Conservation (phyloP, 2,329 filamentous ascomycete species). For the Chaetomiaceae sp. region DNA sequence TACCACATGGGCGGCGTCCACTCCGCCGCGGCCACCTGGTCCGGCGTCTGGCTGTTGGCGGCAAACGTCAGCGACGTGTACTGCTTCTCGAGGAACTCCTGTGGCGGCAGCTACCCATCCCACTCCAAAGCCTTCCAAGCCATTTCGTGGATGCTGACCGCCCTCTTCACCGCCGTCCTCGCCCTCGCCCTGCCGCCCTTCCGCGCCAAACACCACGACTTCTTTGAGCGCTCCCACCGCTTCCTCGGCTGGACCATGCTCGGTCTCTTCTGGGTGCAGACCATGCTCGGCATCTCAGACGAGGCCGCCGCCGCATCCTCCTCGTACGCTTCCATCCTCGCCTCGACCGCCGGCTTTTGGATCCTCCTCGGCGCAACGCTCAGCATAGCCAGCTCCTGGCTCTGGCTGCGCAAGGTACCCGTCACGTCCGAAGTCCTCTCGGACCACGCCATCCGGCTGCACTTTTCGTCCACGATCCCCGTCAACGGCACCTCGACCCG, state of each 20-base stretch:
- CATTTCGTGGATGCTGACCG: conserved; percentile 44
- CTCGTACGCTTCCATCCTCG: conserved; percentile 18
- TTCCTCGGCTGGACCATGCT: conserved; percentile 66
- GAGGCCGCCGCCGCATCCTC: conserved; percentile 31
- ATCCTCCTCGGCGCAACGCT: conserved; percentile 51
- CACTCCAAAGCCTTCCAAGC: conserved; percentile 42
- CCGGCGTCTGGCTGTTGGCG: neutral
- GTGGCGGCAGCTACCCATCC: conserved; percentile 38
- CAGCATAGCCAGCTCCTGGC: conserved; percentile 56
- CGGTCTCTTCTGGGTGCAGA: conserved; percentile 29
- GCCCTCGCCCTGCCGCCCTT: conserved; percentile 55
- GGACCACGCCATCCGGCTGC: conserved; percentile 54
- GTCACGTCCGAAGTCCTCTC: conserved; percentile 55
- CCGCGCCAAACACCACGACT: conserved; percentile 60
- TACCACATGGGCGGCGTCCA: conserved; percentile 50
- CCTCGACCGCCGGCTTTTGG: conserved; percentile 42
- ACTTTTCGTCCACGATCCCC: conserved; percentile 52
- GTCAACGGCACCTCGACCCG: conserved; percentile 8
- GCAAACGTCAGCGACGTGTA: conserved; percentile 22
- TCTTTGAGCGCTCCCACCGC: conserved; percentile 66
- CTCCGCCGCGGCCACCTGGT: conserved; percentile 31
- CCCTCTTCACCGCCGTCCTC: conserved; percentile 55
- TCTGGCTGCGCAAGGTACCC: conserved; percentile 51
- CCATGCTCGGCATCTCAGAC: conserved; percentile 27
- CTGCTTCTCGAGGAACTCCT: conserved; percentile 39